Evolutionary conservation across 805 yeast species (phyloP).

Genomic region (Limtongia smithiae): DNA sequence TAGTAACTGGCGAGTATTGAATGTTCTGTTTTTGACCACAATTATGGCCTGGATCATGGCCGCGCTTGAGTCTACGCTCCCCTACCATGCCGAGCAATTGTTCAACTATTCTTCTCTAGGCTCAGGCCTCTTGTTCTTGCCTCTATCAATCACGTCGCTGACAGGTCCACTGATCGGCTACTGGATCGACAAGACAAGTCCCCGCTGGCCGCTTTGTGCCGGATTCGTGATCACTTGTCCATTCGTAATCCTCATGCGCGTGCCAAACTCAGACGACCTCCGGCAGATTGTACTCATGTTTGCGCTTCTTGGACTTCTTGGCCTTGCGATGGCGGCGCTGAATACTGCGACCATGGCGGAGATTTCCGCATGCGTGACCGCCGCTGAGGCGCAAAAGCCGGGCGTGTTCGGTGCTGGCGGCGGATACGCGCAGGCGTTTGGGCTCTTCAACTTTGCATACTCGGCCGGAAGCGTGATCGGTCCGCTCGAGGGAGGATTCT

Average conservation of each 20-base stretch:
- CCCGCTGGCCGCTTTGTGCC: conserved; percentile 30
- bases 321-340: conserved; percentile 29
- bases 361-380: conserved; percentile 30
- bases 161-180: conserved; percentile 35
- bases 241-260: conserved; percentile 30
- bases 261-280: conserved; percentile 31
- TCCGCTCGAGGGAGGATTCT: conserved; percentile 36
- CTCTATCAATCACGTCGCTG: conserved; percentile 34
- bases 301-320: conserved; percentile 33
- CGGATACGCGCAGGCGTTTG: conserved; percentile 39
- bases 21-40: conserved; percentile 1
- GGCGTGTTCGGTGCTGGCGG: conserved; percentile 35
- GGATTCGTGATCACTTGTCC: conserved; percentile 32
- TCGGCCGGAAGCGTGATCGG: conserved; percentile 37
- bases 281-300: conserved; percentile 34
- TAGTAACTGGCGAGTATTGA: conserved; percentile 26
- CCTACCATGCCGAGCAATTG: conserved; percentile 4
- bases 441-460: conserved; percentile 36
- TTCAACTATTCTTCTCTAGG: conserved; percentile 35
- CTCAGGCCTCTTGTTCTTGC: conserved; percentile 35
- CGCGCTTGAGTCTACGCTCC: conserved; percentile 30
- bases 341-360: conserved; percentile 35
- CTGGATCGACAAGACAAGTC: conserved; percentile 33
- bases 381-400: conserved; percentile 31
- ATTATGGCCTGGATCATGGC: conserved; percentile 4